Evolutionary conservation across 257 asterid genomes (phyloP), one percentile per base, ranked within the genome.

Genomic region (Anisodus tanguticus): DNA sequence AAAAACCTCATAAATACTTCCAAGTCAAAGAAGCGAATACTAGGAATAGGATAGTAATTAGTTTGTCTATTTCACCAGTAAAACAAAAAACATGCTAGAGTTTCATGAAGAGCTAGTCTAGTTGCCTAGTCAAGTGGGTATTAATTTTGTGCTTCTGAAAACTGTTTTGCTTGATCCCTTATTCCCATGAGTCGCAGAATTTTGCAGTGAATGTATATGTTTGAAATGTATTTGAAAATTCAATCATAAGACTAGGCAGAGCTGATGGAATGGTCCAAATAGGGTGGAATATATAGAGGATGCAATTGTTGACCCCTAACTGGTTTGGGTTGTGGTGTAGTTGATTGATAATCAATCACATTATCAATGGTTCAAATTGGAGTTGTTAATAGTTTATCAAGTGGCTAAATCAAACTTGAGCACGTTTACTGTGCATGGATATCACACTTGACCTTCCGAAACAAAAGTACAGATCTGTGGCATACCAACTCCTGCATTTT

Each of bases 281-380:
- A 11, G 58, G 58, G 58, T 3, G 58, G 16, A 54, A 54, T 54
- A 54, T 54, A 54, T 54, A 12, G 58, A 54, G 58, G 58, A 54
- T 11, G 11, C 58, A 54, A 54, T 54, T 54, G 58, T 54, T 54
- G 55, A 51, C 12, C 55, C 55, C 55, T 51, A 9, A 51, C 55
- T 51, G 10, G 55, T 51, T 51, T 51, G 58, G 12, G 58, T 12
- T 54, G 58, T 3, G 58, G 58, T 54, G 58, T 54, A 54, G 58
- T 54, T 54, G 17, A 54, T 41, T 54, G 58, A 54, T 54, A 15
- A 58, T 39, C 79, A 41, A 70, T 41, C 79, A 70, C 79, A 70
- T 41, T 70, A 41, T 15, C 55, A 70, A 8, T 8, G 55, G 79
- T 70, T 70, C 79, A 70, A 15, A 70, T 41, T 70, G 55, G 79